Conservation (phyloP, 345 rosid genomes). For the Pistacia atlantica region DNA sequence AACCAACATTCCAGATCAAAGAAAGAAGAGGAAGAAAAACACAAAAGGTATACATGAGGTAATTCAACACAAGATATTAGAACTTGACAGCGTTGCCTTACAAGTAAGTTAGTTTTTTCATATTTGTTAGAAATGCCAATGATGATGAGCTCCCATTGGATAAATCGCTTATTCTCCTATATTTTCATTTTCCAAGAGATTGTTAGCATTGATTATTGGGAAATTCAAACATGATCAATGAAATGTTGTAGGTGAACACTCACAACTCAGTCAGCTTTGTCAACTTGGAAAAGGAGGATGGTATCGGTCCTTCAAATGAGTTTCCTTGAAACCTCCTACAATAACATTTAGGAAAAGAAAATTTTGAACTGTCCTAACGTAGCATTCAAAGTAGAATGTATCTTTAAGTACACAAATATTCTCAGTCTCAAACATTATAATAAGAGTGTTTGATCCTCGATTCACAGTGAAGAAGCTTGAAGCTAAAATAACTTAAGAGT, state of each 20-base stretch:
- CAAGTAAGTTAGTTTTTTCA: slow-evolving; percentile 51
- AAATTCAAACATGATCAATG: not conserved
- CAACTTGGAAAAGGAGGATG: slow-evolving; percentile 54
- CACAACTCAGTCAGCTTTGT: slow-evolving; percentile 53
- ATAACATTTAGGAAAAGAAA: not conserved
- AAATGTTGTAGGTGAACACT: slow-evolving; percentile 20
- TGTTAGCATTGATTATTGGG: not conserved
- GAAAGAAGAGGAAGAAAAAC: not conserved
- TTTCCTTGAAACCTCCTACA: slow-evolving; percentile 74
- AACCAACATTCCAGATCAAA: slow-evolving; percentile 8
- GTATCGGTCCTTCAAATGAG: slow-evolving; percentile 65
- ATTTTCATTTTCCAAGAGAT: slow-evolving; percentile 14
- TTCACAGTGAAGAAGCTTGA: not conserved
- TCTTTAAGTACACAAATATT: no score
- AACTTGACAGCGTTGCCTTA: slow-evolving; percentile 32
- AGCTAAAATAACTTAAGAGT: not conserved
- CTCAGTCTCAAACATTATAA: no score
- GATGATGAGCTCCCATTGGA: slow-evolving; percentile 51
- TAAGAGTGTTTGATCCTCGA: not conserved
- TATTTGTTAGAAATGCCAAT: slow-evolving; percentile 45
- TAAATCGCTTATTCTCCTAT: slow-evolving; percentile 70
- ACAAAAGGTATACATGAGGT: not conserved
- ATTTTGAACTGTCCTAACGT: no score
- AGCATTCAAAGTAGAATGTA: no score
- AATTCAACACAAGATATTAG: not conserved